phyloP scores from a whole-genome alignment of 1,139 yeast species.

The Geotrichum klebahnii region DNA sequence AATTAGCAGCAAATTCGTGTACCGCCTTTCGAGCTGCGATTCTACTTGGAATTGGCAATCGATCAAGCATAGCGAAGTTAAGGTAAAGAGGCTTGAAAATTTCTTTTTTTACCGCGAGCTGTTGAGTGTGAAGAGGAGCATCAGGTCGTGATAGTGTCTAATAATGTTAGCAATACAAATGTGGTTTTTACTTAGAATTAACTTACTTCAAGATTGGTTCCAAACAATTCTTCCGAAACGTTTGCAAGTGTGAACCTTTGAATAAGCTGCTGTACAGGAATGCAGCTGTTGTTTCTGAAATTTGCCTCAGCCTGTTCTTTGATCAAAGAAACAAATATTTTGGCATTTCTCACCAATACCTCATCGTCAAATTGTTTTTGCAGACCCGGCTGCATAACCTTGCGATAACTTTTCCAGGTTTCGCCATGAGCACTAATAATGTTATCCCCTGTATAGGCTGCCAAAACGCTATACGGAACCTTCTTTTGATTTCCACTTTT shows the following conservation, averaged over 20 bases:
- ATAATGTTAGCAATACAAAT: constrained; percentile 9
- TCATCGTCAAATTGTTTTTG: constrained; percentile 47
- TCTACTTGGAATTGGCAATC: constrained; percentile 50
- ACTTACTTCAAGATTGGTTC: constrained; percentile 45
- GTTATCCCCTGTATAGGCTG: constrained; percentile 60
- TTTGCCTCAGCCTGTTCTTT: constrained; percentile 14
- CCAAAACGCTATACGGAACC: constrained; percentile 54
- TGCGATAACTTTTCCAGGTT: constrained; percentile 52
- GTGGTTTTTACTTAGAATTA: constrained; percentile 14
- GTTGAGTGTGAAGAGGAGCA: constrained; percentile 42
- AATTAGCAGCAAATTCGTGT: constrained; percentile 42
- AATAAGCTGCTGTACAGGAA: constrained; percentile 43
- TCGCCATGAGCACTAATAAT: constrained; percentile 58
- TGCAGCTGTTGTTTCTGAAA: not conserved
- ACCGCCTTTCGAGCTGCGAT: constrained; percentile 47
- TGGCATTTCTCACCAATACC: constrained; percentile 26
- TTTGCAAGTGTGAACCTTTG: constrained; percentile 52
- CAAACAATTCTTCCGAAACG: constrained; percentile 50
- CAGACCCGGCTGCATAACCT: constrained; percentile 47
- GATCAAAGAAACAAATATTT: constrained; percentile 24
- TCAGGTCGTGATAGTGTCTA: constrained; percentile 35
- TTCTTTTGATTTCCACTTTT: constrained; percentile 61
- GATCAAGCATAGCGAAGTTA: constrained; percentile 54
- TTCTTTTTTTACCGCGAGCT: constrained; percentile 49
- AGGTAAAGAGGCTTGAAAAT: constrained; percentile 55